Evolutionary conservation across 768 basidiomycete species (phyloP), one percentile per base, ranked within the genome.

Genomic region (Mycena olivaceomarginata): DNA sequence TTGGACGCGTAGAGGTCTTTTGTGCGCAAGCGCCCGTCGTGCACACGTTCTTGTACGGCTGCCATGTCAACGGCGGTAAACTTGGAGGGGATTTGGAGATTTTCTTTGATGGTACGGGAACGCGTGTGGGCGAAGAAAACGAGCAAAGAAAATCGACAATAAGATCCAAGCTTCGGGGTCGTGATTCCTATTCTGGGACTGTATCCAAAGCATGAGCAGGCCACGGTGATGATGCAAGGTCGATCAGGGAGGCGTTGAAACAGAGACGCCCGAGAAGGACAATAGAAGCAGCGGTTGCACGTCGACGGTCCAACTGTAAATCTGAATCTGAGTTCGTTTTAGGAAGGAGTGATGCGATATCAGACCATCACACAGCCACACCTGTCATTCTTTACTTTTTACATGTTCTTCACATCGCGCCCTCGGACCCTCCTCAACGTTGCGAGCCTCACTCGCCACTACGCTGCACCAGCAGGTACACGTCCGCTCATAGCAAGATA

Each of bases 61-160:
- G 88, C 84, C 90, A 91, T 91, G 91, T 91, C 91, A 91, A 91
- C 91, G 84, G 80, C 81, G 81, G 87, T 87, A 82, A 83, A 83
- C 84, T 85, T 85, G 80, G 81, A 83, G 81, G 70, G 80, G 83
- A 83, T 63, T 68, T 75, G 81, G 85, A 87, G 85, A 79, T 87
- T 87, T 80, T 82, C 83, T 51, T 31, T 70, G 75, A 76, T 84
- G 84, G 85, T 82, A 83, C 80, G 80, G 81, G 78, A 82, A 84
- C 82, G 81, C 77, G 81, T 82, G 84, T 77, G 82, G 80, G 82
- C 83, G 80, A 84, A 84, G 82, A 82, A 83, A 77, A 72, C 81
- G 82, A 77, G 83, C 83, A 83, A 83, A 82, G 81, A 82, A 84
- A 84, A 82, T 80, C 81, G 85, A 91, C 90, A 91, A 91, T 91